Conservation (phyloP, 202 grass and related monocot genomes). For the Zizania palustris region DNA sequence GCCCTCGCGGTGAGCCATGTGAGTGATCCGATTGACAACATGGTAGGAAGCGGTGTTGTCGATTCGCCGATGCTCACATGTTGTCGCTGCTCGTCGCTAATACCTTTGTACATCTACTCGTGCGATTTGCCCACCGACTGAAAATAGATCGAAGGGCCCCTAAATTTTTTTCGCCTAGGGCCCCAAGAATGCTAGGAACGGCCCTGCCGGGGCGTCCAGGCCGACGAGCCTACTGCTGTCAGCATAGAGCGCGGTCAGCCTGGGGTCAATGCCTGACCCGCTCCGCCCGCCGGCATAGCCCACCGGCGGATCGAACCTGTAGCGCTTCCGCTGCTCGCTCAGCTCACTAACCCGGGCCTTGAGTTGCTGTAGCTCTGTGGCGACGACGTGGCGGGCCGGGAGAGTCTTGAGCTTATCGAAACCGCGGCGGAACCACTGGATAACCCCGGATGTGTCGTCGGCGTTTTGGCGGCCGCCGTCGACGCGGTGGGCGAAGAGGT, state of each 20-base stretch:
- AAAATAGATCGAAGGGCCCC: no score
- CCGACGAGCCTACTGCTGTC: slow-evolving; percentile 25
- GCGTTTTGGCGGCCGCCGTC: background rate
- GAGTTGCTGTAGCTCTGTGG: slow-evolving; percentile 38
- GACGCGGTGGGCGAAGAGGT: slow-evolving; percentile 48
- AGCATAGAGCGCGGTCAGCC: slow-evolving; percentile 11
- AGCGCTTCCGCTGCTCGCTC: slow-evolving; percentile 44
- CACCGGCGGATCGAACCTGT: slow-evolving; percentile 5
- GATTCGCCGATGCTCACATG: no score
- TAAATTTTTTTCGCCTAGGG: no score
- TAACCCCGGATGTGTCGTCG: background rate
- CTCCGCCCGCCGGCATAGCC: background rate
- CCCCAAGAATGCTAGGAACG: no score
- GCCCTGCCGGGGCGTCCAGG: no score
- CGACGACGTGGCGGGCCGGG: slow-evolving; percentile 41
- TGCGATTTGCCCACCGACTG: no score
- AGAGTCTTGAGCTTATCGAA: slow-evolving; percentile 1
- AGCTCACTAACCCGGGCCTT: slow-evolving; percentile 39
- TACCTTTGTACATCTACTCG: no score
- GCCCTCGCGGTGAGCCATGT: no score
- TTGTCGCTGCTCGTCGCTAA: no score
- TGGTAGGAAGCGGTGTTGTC: no score
- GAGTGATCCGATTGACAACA: no score
- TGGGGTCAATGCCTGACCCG: background rate
- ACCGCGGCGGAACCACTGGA: background rate